Conservation (phyloP, 2,329 filamentous ascomycete genomes). For the Xylaria sp. region DNA sequence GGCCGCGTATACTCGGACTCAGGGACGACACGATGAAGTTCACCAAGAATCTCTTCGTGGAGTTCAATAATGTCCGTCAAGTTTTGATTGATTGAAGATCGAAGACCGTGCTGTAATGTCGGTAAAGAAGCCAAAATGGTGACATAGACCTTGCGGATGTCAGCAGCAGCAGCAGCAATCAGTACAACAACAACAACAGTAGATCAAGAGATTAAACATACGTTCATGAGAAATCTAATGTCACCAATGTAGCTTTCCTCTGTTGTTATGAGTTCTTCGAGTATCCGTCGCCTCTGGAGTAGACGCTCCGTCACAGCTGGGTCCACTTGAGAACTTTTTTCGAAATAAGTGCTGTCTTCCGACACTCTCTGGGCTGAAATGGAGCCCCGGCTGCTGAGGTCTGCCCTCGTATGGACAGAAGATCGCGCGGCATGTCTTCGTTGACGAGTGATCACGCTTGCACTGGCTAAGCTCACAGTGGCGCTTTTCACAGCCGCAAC, state of each 20-base stretch:
- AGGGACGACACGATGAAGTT: conserved; percentile 74
- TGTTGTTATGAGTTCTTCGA: conserved; percentile 85
- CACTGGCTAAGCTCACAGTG: conserved; percentile 75
- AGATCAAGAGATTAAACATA: conserved; percentile 48
- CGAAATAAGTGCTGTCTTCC: conserved; percentile 68
- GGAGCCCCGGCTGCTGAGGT: conserved; percentile 67
- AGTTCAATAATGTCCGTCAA: conserved; percentile 79
- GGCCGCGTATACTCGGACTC: conserved; percentile 66
- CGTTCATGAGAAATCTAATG: conserved; percentile 84
- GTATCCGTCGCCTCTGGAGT: conserved; percentile 74
- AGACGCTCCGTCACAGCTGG: conserved; percentile 73
- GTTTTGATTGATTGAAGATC: conserved; percentile 78
- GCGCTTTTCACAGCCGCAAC: conserved; percentile 83
- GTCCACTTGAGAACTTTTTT: conserved; percentile 62
- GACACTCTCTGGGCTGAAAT: conserved; percentile 65
- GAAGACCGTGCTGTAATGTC: conserved; percentile 65
- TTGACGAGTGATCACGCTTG: conserved; percentile 70
- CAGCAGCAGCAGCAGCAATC: too few relatives aligned
- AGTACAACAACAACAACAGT: background rate
- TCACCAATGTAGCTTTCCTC: conserved; percentile 91
- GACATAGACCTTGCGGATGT: conserved; percentile 67
- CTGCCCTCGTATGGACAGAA: conserved; percentile 61
- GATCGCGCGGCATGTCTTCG: conserved; percentile 58
- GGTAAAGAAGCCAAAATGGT: conserved; percentile 76
- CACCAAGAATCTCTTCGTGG: conserved; percentile 80